Percentiles rank a stretch among this genome's conserved stretches.
These are phyloP conservation scores for Verbascum thapsus DNA, from an alignment of 257 asterid genomes.

Conservation along the genomic window DNA sequence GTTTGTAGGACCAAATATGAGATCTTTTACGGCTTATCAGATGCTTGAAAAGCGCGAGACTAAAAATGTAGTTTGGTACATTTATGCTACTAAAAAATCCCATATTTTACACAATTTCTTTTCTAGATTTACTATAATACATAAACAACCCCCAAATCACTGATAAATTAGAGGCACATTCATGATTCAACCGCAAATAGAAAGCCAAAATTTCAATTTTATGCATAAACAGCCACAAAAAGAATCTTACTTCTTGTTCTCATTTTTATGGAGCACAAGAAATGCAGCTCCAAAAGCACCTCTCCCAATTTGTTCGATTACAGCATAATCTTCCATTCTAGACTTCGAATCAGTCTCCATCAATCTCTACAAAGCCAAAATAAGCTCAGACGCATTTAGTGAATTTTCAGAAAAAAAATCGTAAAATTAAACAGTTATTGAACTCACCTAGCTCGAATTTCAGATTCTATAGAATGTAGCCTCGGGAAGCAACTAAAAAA, in stretches of 20 bases:
- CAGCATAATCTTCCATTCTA: constrained; percentile 78
- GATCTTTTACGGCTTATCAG: no score
- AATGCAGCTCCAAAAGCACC: constrained; percentile 83
- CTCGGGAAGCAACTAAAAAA: constrained; percentile 24
- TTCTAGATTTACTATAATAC: not conserved
- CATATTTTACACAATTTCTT: no score
- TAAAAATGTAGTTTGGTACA: no score
- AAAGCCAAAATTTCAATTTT: constrained; percentile 13
- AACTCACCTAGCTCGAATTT: constrained; percentile 40
- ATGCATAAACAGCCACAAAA: constrained; percentile 35
- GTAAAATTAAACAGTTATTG: constrained; percentile 2
- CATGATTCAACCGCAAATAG: constrained; percentile 8
- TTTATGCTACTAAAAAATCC: no score
- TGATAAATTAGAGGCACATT: not conserved
- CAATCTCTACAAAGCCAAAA: constrained; percentile 35
- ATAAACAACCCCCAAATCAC: not conserved
- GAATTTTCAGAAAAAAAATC: constrained; percentile 34
- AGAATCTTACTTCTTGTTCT: constrained; percentile 61
- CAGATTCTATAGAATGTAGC: constrained; percentile 24
- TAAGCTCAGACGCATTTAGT: constrained; percentile 32
- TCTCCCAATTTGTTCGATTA: constrained; percentile 86
- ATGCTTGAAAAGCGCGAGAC: no score
- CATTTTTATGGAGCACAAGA: constrained; percentile 74
- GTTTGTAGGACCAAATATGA: no score
- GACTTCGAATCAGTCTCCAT: constrained; percentile 69